A percentile compares a stretch with the other conserved stretches of the same genome.
phyloP scores from a whole-genome alignment of 2,329 filamentous ascomycete species.

The Rutstroemia sp. region DNA sequence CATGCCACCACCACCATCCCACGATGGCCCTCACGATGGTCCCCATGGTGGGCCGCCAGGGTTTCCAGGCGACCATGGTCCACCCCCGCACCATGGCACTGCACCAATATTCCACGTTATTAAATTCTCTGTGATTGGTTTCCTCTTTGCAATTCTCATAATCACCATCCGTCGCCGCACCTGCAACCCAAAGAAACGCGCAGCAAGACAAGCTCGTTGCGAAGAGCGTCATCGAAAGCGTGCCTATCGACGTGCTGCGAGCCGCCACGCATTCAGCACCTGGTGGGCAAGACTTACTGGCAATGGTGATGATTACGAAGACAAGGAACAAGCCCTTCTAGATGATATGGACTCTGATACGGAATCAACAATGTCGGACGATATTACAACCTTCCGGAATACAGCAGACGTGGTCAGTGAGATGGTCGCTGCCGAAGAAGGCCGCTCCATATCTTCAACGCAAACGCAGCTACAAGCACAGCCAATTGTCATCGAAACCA shows the following conservation, averaged over 20 bases:
- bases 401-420: slow-evolving; percentile 19
- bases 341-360: slow-evolving; percentile 17
- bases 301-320: slow-evolving; percentile 15
- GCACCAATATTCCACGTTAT: slow-evolving; percentile 10
- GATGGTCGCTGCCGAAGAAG: slow-evolving; percentile 18
- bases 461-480: background rate
- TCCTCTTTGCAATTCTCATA: slow-evolving; percentile 20
- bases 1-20: background rate
- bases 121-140: slow-evolving; percentile 19
- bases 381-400: slow-evolving; percentile 19
- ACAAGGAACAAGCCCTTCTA: slow-evolving; percentile 17
- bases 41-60: background rate
- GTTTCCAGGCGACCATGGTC: background rate
- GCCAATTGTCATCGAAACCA: background rate
- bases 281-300: slow-evolving; percentile 11
- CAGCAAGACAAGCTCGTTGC: slow-evolving; percentile 12
- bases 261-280: slow-evolving; percentile 14
- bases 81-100: background rate
- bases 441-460: background rate
- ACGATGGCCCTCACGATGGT: background rate
- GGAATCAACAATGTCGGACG: slow-evolving; percentile 18
- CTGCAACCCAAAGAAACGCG: slow-evolving; percentile 12
- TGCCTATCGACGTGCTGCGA: slow-evolving; percentile 14
- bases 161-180: slow-evolving; percentile 17
- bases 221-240: slow-evolving; percentile 17